Conservation (phyloP, 2,329 filamentous ascomycete species). For the Aspergillus flavus region DNA sequence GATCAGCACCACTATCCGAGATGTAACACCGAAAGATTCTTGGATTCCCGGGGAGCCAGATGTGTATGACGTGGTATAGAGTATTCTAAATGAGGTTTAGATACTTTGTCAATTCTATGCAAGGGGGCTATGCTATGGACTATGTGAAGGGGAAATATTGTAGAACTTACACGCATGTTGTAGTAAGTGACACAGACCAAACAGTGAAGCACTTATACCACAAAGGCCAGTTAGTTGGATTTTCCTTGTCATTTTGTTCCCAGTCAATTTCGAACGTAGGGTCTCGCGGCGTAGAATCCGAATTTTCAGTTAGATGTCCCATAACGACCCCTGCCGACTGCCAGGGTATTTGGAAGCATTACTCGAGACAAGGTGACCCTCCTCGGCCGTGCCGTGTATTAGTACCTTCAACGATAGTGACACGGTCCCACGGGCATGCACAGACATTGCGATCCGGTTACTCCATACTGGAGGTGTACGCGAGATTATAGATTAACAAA, state of each 20-base stretch:
- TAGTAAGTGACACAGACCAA: conserved; percentile 22
- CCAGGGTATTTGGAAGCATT: background rate
- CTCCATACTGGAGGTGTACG: background rate
- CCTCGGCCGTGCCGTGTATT: background rate
- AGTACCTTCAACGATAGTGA: background rate
- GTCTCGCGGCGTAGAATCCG: background rate
- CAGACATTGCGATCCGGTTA: background rate
- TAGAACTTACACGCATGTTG: conserved; percentile 18
- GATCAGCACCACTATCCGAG: conserved; percentile 62
- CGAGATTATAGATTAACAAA: background rate
- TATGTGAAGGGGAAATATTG: background rate
- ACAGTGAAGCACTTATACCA: conserved; percentile 26
- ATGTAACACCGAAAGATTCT: conserved; percentile 60
- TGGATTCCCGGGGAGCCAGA: conserved; percentile 68
- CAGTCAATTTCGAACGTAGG: conserved; percentile 21
- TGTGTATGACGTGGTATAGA: conserved; percentile 74
- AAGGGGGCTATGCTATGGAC: too few relatives aligned
- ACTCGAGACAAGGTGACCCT: background rate
- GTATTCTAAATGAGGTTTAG: conserved; percentile 41
- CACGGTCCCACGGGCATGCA: background rate
- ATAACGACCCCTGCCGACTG: background rate
- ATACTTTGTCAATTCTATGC: background rate
- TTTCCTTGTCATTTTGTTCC: conserved; percentile 16
- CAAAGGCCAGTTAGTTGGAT: conserved; percentile 19
- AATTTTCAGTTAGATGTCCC: background rate